Evolutionary conservation across 108 stramenopile species (phyloP).

Genomic region (Chaetoceros muelleri): DNA sequence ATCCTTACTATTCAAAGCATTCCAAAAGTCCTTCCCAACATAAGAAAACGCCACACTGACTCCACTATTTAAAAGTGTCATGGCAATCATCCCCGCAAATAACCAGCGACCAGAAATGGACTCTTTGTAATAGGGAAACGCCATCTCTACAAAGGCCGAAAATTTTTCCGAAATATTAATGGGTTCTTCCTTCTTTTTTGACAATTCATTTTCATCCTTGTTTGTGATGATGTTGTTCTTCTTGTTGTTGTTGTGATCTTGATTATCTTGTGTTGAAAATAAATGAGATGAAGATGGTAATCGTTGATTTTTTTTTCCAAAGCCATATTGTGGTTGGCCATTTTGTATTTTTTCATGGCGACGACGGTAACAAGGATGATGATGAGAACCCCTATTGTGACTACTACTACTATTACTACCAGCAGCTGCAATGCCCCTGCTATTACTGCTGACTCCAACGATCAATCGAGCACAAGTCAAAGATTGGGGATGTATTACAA

Average conservation of each 20-base stretch:
- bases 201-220: conserved; percentile 8
- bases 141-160: conserved; percentile 68
- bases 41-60: conserved; percentile 87
- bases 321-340: too few relatives aligned
- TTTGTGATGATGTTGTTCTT: background rate
- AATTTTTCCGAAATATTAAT: conserved; percentile 9
- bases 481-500: too few relatives aligned
- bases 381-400: too few relatives aligned
- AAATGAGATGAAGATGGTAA: too few relatives aligned
- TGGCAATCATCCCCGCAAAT: conserved; percentile 64
- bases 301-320: too few relatives aligned
- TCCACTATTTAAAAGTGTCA: conserved; percentile 74
- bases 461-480: too few relatives aligned
- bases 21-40: conserved; percentile 89
- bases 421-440: too few relatives aligned
- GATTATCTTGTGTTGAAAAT: too few relatives aligned
- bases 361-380: too few relatives aligned
- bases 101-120: conserved; percentile 53
- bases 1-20: conserved; percentile 74
- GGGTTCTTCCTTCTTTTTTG: conserved; percentile 10
- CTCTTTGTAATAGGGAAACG: conserved; percentile 82
- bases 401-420: too few relatives aligned
- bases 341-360: too few relatives aligned
- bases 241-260: background rate
- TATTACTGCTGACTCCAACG: too few relatives aligned